Evolutionary conservation across 1,284 basidiomycete genomes (phyloP), one percentile per base, ranked within the genome.

Genomic region (Ceratobasidium sp.): DNA sequence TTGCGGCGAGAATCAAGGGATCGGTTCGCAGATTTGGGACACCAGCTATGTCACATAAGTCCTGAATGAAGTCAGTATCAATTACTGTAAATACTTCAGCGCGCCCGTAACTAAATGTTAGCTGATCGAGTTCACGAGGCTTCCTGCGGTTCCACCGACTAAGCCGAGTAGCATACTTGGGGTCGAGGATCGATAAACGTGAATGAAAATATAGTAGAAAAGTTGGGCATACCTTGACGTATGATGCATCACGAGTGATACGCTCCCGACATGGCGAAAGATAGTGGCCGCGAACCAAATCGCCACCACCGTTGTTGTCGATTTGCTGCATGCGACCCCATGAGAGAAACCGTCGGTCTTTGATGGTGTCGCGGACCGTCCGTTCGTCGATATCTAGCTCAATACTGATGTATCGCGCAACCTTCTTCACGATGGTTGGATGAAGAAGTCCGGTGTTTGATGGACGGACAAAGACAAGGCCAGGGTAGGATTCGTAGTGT

Each of bases 1-100:
- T 75, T 14, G 50, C 72, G 4, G 76, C 78, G 23, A 78, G 64
- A 39, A 77, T 53, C 18, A 74, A 55, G n/a, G 71, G 64, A 36
- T 34, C 52, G 62, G 45, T 16, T 73, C 65, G 28, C 77, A 45
- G 4, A 28, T 30, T 6, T 78, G 67, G 3, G 75, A n/a, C 75
- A 52, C 16, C 77, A 72, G 43, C 75, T 45, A 28, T 72, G 71
- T 10, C 76, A 73, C 62, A 26, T n/a, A 69, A 4, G 2, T 58
- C 28, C 28, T 52, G 41, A 26, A 70, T 12, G 14, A 70, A 45
- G 18, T 23, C 26, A 14, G 36, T 41, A 34, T 58, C 53, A 12
- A 58, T 46, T 8, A 58, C 16, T 0, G 46, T 39, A 21, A 58
- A 70, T 10, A 46, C 14, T 23, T 70, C 65, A 30, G 18, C 65